These are phyloP conservation scores for Heliamphora exappendiculata DNA, from an alignment of 148 eudicot genomes.

Conservation along the genomic window DNA sequence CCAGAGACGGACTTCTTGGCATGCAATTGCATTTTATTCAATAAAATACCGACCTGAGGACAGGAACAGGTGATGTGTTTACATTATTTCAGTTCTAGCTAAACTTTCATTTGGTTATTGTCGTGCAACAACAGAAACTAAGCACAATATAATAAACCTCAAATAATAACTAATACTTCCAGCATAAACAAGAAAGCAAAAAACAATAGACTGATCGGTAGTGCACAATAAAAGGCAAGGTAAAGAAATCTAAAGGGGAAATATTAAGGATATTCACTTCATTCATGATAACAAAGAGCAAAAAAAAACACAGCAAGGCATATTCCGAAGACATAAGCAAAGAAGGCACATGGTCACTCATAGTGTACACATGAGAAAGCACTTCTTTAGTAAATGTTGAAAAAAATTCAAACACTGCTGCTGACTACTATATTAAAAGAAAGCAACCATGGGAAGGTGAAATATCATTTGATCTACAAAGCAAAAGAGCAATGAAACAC, in stretches of 20 bases:
- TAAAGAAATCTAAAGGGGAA: neutral
- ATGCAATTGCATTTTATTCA: slow-evolving; percentile 82
- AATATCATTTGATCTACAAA: too few species aligned
- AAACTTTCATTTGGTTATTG: neutral
- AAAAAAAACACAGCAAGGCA: neutral
- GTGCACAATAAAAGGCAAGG: neutral
- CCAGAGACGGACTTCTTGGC: slow-evolving; percentile 40
- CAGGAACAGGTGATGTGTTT: neutral
- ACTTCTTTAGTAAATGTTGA: neutral
- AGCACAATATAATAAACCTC: neutral
- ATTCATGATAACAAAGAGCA: neutral
- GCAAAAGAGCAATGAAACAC: too few species aligned
- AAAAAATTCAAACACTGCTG: too few species aligned
- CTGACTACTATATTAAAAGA: too few species aligned
- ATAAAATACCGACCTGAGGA: slow-evolving; percentile 61
- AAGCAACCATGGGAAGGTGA: too few species aligned
- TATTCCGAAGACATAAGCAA: neutral
- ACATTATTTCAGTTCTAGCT: neutral
- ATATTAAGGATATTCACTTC: neutral
- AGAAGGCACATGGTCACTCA: neutral
- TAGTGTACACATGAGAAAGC: neutral
- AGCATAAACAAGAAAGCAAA: neutral
- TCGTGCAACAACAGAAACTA: neutral
- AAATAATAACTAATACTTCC: neutral
- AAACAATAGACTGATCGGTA: neutral